Conservation (phyloP, 345 rosid genomes). For the Bruguiera parviflora region DNA sequence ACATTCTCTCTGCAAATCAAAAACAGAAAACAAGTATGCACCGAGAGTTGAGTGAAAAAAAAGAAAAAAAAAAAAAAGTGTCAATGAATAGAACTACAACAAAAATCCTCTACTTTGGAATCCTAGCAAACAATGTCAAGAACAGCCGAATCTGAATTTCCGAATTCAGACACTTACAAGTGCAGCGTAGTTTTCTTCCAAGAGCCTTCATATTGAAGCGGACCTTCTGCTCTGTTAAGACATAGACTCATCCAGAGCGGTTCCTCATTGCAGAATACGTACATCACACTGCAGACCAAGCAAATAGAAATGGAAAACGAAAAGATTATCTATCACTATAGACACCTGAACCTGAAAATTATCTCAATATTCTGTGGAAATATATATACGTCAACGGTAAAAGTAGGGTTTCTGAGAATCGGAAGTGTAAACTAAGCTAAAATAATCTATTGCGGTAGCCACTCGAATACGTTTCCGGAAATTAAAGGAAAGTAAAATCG, state of each 20-base stretch:
- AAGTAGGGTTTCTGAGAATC: background rate
- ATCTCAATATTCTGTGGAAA: too few species aligned
- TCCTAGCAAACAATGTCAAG: background rate
- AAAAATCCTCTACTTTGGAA: background rate
- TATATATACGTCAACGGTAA: too few species aligned
- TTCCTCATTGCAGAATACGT: constrained; percentile 82
- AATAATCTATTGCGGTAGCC: too few species aligned
- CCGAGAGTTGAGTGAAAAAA: background rate
- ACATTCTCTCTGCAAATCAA: constrained; percentile 54
- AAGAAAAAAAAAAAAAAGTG: background rate
- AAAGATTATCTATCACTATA: too few species aligned
- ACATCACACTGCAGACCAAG: constrained; percentile 57
- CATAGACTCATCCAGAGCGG: constrained; percentile 90
- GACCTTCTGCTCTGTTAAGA: constrained; percentile 45
- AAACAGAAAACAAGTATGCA: constrained; percentile 12
- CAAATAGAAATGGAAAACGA: background rate
- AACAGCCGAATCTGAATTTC: background rate
- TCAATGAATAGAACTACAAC: background rate
- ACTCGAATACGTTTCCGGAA: too few species aligned
- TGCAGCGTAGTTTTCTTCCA: constrained; percentile 78
- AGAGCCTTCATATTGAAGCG: constrained; percentile 66
- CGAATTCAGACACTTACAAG: constrained; percentile 40
- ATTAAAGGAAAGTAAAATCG: too few species aligned
- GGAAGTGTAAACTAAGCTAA: background rate
- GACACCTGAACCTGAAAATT: too few species aligned